Evolutionary conservation across 2,329 filamentous ascomycete genomes (phyloP).

Genomic region (Aphanocladium album): DNA sequence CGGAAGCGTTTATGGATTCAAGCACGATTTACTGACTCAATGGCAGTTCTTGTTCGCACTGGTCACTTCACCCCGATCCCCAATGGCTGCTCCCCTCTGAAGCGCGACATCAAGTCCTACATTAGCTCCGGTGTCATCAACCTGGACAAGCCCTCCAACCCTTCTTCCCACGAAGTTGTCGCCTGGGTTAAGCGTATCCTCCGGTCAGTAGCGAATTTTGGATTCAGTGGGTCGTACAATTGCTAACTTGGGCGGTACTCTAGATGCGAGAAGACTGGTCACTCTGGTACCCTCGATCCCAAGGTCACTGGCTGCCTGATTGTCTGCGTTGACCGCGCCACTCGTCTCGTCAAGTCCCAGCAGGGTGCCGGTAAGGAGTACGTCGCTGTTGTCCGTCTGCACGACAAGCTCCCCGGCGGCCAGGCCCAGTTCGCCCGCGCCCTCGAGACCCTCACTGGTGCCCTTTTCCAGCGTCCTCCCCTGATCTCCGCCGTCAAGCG

Average conservation of each 20-base stretch:
- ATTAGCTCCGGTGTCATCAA: slow-evolving; percentile 98
- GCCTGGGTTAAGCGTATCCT: slow-evolving; percentile 99
- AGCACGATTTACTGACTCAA: slow-evolving; percentile 18
- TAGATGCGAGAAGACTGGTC: slow-evolving; percentile 81
- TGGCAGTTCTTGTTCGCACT: slow-evolving; percentile 79
- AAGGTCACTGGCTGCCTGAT: slow-evolving; percentile 97
- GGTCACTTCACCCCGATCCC: slow-evolving; percentile 97
- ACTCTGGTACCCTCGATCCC: slow-evolving; percentile 96
- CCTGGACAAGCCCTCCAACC: slow-evolving; percentile 80
- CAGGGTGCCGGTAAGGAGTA: slow-evolving; percentile 99
- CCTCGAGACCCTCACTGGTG: slow-evolving; percentile 92
- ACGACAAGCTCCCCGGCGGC: slow-evolving; percentile 91
- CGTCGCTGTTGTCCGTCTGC: slow-evolving; percentile 88
- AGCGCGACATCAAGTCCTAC: slow-evolving; percentile 95
- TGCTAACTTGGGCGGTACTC: neutral
- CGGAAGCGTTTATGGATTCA: slow-evolving; percentile 8
- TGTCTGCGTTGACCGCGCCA: slow-evolving; percentile 93
- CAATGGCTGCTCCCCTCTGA: slow-evolving; percentile 82
- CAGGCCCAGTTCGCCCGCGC: slow-evolving; percentile 90
- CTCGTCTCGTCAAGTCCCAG: slow-evolving; percentile 96
- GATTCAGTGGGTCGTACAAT: neutral
- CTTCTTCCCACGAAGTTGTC: slow-evolving; percentile 96
- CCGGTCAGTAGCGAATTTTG: slow-evolving; percentile 48
- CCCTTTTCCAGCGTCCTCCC: slow-evolving; percentile 85
- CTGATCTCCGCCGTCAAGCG: slow-evolving; percentile 98